phyloP scores from a whole-genome alignment of 148 eudicot genomes.

The Rhododendron ferrugineum region DNA sequence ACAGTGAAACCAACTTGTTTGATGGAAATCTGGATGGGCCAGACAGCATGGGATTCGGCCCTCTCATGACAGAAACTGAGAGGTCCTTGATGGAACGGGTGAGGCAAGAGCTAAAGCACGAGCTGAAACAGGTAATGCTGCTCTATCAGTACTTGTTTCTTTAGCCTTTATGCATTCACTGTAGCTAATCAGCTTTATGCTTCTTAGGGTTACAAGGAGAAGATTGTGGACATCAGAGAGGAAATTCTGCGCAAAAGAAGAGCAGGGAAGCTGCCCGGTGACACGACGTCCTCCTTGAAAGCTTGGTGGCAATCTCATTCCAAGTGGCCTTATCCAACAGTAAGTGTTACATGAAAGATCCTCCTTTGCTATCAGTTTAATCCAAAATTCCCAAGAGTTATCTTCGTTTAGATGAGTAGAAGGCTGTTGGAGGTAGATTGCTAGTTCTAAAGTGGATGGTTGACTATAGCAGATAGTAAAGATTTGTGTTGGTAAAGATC shows the following conservation, averaged over 20 bases:
- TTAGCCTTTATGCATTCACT: background rate
- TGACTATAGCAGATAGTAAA: background rate
- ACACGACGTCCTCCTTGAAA: constrained; percentile 82
- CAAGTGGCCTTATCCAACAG: constrained; percentile 98
- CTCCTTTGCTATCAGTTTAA: background rate
- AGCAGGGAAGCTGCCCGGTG: constrained; percentile 96
- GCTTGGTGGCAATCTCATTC: constrained; percentile 99
- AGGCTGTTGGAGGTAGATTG: background rate
- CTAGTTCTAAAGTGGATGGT: background rate
- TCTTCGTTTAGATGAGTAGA: background rate
- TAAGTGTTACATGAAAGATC: constrained; percentile 20
- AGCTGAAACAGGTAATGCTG: constrained; percentile 59
- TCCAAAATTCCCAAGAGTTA: background rate
- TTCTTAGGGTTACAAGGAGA: constrained; percentile 80
- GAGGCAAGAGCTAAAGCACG: constrained; percentile 85
- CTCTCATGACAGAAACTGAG: constrained; percentile 74
- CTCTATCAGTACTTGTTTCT: background rate
- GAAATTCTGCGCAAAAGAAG: constrained; percentile 92
- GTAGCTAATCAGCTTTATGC: constrained; percentile 6
- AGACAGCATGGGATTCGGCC: constrained; percentile 85
- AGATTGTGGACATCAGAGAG: constrained; percentile 88
- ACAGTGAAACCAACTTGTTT: constrained; percentile 61
- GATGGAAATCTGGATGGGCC: constrained; percentile 66
- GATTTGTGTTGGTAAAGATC: background rate
- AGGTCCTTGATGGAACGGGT: constrained; percentile 94